Evolutionary conservation across 179 eudicot species (phyloP).

Genomic region (Drosera spatulata): DNA sequence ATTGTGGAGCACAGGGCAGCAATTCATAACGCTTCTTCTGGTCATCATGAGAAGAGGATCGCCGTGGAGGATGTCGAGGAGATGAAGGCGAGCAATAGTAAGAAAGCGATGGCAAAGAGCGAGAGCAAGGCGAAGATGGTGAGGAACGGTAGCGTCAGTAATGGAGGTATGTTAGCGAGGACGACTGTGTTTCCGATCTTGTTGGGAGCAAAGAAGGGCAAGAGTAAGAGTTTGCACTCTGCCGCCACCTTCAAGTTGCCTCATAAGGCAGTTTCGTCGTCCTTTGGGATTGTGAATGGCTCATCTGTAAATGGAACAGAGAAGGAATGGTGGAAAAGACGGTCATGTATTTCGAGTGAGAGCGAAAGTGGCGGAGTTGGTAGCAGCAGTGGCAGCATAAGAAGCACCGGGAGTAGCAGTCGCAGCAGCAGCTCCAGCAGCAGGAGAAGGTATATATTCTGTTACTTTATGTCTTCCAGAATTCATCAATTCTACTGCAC

Average conservation of each 20-base stretch:
- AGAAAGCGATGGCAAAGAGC: conserved; percentile 25
- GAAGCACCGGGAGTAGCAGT: conserved; percentile 27
- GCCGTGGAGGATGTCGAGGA: conserved; percentile 18
- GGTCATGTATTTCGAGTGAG: conserved; percentile 27
- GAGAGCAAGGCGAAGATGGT: conserved; percentile 37
- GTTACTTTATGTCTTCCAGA: neutral
- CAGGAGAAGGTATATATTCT: conserved; percentile 17
- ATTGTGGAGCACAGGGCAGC: conserved; percentile 37
- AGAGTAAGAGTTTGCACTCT: conserved; percentile 11
- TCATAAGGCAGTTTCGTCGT: conserved; percentile 8
- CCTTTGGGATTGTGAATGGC: neutral
- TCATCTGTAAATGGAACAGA: conserved; percentile 11
- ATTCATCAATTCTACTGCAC: too few relatives aligned
- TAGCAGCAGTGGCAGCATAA: conserved; percentile 12
- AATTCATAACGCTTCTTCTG: neutral
- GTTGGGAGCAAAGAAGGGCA: conserved; percentile 28
- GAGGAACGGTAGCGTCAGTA: conserved; percentile 36
- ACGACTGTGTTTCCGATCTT: conserved; percentile 50
- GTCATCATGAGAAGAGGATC: conserved; percentile 10
- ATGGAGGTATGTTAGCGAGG: conserved; percentile 43
- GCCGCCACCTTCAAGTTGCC: conserved; percentile 24
- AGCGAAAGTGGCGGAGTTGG: conserved; percentile 17
- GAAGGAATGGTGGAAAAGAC: conserved; percentile 36
- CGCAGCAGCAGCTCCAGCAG: conserved; percentile 17
- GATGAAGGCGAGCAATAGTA: conserved; percentile 9